Evolutionary conservation across 352 stramenopile genomes (phyloP), one percentile per base, ranked within the genome.

Genomic region (Plasmopara viticola): DNA sequence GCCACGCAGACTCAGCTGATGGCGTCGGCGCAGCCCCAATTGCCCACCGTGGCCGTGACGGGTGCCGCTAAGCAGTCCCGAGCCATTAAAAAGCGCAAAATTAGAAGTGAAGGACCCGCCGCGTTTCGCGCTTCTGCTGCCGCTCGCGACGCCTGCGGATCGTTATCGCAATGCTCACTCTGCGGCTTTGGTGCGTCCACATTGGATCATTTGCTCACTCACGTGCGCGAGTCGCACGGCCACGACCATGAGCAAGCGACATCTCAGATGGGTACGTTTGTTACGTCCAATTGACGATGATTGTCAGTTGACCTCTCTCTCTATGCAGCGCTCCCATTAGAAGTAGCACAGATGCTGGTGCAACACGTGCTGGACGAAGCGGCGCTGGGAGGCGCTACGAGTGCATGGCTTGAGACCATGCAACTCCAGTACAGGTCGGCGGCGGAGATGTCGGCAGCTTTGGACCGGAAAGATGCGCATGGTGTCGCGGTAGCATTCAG

Each of bases 41-140:
- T 31, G 33, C 58, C 30, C 9, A 33, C 45, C 35, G 41, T 29
- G 8, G 30, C 44, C 44, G 44, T 17, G n/a, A 17, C 44, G 12
- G 43, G 28, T 3, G 4, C 42, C 7, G 37, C 44, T 38, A 58
- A 56, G 43, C 51, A 62, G 18, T 25, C 39, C 12, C 53, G 45
- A 50, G n/a, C 53, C 35, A 30, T 44, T 45, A 86, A 86, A 64
- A 89, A 86, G 63, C 75, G 78, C 58, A 85, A 85, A 64, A 71
- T 44, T 39, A 51, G 35, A 34, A 56, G 29, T 40, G 51, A 62
- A 35, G 53, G 46, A 18, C 51, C 53, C 57, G 47, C 59, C 60
- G 18, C 30, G 28, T 60, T 57, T 37, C 55, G 44, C 47, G 38
- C 53, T 18, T 45, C 54, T 52, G 28, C 49, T 33, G 51, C 51